These are phyloP conservation scores for Backusella liffmaniae DNA, from an alignment of 192 early-diverging fungal genomes.

Conservation along the genomic window DNA sequence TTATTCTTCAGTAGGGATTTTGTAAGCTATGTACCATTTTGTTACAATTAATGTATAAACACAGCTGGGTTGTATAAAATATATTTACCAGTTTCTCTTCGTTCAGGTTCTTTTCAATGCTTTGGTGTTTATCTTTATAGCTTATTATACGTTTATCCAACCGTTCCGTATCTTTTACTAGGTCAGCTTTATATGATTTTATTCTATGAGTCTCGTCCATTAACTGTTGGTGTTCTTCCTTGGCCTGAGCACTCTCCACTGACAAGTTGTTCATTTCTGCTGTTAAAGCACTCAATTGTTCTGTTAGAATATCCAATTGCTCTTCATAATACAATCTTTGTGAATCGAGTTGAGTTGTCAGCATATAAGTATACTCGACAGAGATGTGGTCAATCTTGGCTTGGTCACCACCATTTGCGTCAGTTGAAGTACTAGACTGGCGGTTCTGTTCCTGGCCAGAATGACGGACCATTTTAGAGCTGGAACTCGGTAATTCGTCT, in stretches of 20 bases:
- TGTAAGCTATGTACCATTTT: constrained; percentile 27
- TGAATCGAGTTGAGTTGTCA: constrained; percentile 84
- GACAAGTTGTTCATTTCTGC: constrained; percentile 27
- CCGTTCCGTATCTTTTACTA: constrained; percentile 46
- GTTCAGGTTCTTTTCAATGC: constrained; percentile 55
- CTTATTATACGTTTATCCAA: constrained; percentile 59
- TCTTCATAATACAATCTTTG: constrained; percentile 86
- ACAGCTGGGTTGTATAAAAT: neutral
- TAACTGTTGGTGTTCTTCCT: neutral
- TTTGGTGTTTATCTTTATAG: constrained; percentile 51
- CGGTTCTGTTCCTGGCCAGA: neutral
- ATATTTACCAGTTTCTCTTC: constrained; percentile 74
- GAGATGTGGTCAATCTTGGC: constrained; percentile 78
- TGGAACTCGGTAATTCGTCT: constrained; percentile 73
- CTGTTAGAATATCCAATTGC: constrained; percentile 50
- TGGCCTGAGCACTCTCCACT: neutral
- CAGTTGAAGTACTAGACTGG: neutral
- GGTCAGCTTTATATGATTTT: constrained; percentile 10
- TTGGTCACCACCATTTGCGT: constrained; percentile 11
- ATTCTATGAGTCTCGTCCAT: neutral
- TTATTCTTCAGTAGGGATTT: constrained; percentile 65
- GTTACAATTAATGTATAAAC: neutral
- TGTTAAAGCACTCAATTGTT: constrained; percentile 48
- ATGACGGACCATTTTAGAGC: neutral
- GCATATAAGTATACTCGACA: constrained; percentile 78